Percentiles rank a stretch among this genome's conserved stretches.
Evolutionary conservation across 441 rosid species (phyloP).

Genomic region (Melastoma candidum): DNA sequence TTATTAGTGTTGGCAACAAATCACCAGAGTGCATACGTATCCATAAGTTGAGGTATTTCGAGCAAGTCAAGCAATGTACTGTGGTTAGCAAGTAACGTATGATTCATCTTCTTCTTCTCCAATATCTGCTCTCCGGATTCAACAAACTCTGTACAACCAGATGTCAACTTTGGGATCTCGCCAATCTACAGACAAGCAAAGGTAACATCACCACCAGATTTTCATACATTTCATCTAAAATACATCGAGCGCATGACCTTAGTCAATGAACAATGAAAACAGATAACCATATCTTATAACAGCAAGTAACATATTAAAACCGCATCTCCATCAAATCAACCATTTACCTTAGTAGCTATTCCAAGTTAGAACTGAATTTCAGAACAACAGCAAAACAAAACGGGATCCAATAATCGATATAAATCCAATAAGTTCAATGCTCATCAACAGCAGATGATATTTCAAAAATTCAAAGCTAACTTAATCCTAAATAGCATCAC

Average conservation of each 20-base stretch:
- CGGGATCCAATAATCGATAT: too few relatives aligned
- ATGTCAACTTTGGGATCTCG: conserved; percentile 69
- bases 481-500: too few relatives aligned
- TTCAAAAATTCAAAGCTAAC: neutral
- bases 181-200: conserved; percentile 41
- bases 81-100: conserved; percentile 72
- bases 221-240: neutral
- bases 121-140: conserved; percentile 79
- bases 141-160: conserved; percentile 80
- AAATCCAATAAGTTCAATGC: too few relatives aligned
- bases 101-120: conserved; percentile 94
- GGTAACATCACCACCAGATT: neutral
- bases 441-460: conserved; percentile 1
- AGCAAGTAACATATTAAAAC: neutral
- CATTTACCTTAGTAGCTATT: too few relatives aligned
- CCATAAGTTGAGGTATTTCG: conserved; percentile 99
- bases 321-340: too few relatives aligned
- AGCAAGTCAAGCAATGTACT: conserved; percentile 92
- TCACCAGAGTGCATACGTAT: conserved; percentile 42
- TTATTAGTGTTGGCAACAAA: neutral
- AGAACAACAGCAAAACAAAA: too few relatives aligned
- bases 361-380: too few relatives aligned
- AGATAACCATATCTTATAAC: neutral
- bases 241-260: neutral
- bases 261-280: neutral